Evolutionary conservation across 2,329 filamentous ascomycete species (phyloP), one percentile per base, ranked within the genome.

Genomic region (Penicillium nordicum): DNA sequence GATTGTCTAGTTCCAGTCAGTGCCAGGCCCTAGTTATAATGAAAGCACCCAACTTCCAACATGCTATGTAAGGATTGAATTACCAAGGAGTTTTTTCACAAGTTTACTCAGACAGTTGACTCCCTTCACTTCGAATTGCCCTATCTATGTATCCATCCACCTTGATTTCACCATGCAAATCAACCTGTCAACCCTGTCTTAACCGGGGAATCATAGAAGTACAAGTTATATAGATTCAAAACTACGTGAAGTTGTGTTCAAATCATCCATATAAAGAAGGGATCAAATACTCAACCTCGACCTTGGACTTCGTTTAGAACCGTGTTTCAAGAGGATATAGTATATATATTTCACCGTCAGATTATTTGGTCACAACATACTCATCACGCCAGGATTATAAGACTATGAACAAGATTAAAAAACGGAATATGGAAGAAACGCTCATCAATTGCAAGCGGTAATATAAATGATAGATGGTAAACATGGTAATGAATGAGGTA

Each of bases 401-500:
- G 29, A 16, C 29, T 23, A 46, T 16, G 11, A 27, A 27, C 2
- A 27, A 25, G 23, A 8, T 12, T 7, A 25, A 2, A 1, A 32
- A 9, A 21, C 3, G 10, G 23, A 8, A 42, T 23, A n/a, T 48
- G n/a, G 8, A 40, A 54, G 37, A 27, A 45, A 42, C 34, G 18
- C 34, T 52, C 41, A 41, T 52, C 36, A 52, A 36, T 46, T 46
- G 42, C 41, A 56, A 52, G 27, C 23, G 34, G 48, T 52, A 46
- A 52, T 46, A 45, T 52, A 46, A 42, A 36, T 23, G 53, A 56
- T 52, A 56, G 37, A 49, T 44, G 48, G 48, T 45, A 46, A 42
- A 51, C 11, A 48, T 53, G 30, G 14, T 50, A 55, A 52, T 46
- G 48, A 56, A 46, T 30, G 48, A 56, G 42, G 53, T 56, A 56